phyloP scores from a whole-genome alignment of 805 yeast genomes.

The Wickerhamiella occidentalis region DNA sequence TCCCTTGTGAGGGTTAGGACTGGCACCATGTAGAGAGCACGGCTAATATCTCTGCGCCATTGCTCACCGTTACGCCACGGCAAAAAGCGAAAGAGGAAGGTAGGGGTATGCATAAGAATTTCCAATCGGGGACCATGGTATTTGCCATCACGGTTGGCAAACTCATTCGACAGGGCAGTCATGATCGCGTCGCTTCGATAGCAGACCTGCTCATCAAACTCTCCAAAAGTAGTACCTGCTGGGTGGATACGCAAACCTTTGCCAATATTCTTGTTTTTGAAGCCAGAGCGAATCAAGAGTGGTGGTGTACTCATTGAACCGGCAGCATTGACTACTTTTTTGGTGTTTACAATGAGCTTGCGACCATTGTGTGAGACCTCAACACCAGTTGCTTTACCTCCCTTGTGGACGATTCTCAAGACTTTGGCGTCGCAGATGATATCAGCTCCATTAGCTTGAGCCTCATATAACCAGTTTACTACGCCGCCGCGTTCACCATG shows the following conservation, averaged over 20 bases:
- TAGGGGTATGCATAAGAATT: conserved; percentile 36
- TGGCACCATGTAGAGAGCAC: conserved; percentile 31
- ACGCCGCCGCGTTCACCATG: conserved; percentile 40
- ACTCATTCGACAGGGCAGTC: conserved; percentile 38
- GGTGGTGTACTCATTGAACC: conserved; percentile 42
- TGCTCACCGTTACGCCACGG: conserved; percentile 35
- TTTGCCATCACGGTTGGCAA: conserved; percentile 39
- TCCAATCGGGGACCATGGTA: conserved; percentile 44
- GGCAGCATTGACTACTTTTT: conserved; percentile 34
- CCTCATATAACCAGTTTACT: conserved; percentile 40
- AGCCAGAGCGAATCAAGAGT: conserved; percentile 37
- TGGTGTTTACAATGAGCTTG: conserved; percentile 30
- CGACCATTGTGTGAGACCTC: conserved; percentile 28
- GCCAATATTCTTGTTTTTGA: conserved; percentile 40
- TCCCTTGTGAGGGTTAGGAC: conserved; percentile 39
- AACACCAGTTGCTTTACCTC: conserved; percentile 37
- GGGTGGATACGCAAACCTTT: conserved; percentile 43
- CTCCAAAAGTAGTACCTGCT: conserved; percentile 32
- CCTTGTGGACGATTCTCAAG: conserved; percentile 29
- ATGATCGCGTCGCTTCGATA: conserved; percentile 35
- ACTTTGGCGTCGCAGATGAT: conserved; percentile 39
- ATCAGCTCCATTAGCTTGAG: conserved; percentile 35
- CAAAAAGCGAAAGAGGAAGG: conserved; percentile 27
- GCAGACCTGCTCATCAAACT: conserved; percentile 29
- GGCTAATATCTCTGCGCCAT: conserved; percentile 27